Base-by-base conservation (phyloP, 306 rosid genomes). In the Ormosia emarginata region DNA sequence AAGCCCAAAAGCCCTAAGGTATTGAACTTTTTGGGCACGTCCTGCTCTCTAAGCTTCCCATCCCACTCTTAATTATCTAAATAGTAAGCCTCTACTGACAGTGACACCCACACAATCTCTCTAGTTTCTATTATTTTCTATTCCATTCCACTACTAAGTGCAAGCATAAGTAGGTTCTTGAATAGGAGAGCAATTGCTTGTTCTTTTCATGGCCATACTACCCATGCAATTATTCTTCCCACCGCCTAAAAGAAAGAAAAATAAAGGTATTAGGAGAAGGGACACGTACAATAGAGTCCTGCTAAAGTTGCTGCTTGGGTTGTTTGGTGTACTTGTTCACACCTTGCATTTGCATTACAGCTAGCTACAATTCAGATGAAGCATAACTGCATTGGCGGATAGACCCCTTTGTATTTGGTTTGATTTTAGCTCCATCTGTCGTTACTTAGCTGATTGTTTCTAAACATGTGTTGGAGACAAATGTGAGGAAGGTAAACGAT, bases 291-390 rank as follows among this genome's bases (percentile, higher is more conserved):
- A 65, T 43, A 65, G 24, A 1, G 46, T 62, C 56, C 55, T 24
- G 46, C 66, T 77, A 59, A 74, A 46, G 72, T 74, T 73, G 47
- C 62, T 73, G 11, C 55, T 72, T 63, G 70, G 76, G 58, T 40
- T 37, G 47, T 75, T 72, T 81, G 71, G 67, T 81, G 47, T 72
- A 73, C 84, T 85, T 67, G 77, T 57, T 72, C 67, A 71, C 86
- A 73, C 70, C 71, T 80, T 72, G 56, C 67, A 71, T 80, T 87
- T 70, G 15, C 55, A 75, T 79, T 81, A 61, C 62, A 30, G 62
- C 73, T 39, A 43, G 34, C 24, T 24, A 24, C 0, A 36, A 67
- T 57, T 49, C 80, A 67, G 72, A 63, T 2, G 24, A 24, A 24
- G 24, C 74, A 78, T 82, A 77, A 80, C 68, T 72, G 49, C 37